Evolutionary conservation across 768 basidiomycete genomes (phyloP).

Genomic region (Pluteus cervinus): DNA sequence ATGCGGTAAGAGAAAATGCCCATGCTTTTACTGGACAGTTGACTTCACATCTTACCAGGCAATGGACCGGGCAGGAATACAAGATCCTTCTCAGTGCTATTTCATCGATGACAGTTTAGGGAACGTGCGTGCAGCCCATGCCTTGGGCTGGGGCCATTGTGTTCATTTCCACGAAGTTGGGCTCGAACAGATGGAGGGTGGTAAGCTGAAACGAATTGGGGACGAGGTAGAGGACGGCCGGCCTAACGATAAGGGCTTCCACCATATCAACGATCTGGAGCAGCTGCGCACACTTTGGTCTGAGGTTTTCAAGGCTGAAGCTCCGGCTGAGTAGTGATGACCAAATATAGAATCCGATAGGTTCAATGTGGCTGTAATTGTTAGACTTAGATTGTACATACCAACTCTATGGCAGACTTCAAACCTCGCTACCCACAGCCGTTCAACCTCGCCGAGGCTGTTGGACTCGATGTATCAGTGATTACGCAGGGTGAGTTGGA

Average conservation of each 20-base stretch:
- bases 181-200: constrained; percentile 57
- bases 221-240: constrained; percentile 26
- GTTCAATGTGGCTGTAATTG: background rate
- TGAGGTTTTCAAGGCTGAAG: constrained; percentile 61
- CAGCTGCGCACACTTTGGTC: constrained; percentile 69
- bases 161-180: constrained; percentile 75
- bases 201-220: constrained; percentile 43
- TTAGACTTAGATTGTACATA: background rate
- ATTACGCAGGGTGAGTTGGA: constrained; percentile 60
- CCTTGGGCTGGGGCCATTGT: constrained; percentile 65
- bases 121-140: constrained; percentile 64
- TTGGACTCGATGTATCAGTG: constrained; percentile 54
- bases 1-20: constrained; percentile 33
- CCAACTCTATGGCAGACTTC: constrained; percentile 48
- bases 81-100: constrained; percentile 64
- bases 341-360: constrained; percentile 6
- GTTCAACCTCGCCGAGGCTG: constrained; percentile 63
- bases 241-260: constrained; percentile 37
- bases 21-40: constrained; percentile 2
- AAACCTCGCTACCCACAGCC: constrained; percentile 65
- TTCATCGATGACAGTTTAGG: constrained; percentile 74
- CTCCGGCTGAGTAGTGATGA: constrained; percentile 4
- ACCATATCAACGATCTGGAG: constrained; percentile 51
- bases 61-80: constrained; percentile 50
- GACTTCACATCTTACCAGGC: constrained; percentile 38